These are phyloP conservation scores for Aspergillus baeticus DNA, from an alignment of 495 filamentous ascomycete species.

Conservation along the genomic window DNA sequence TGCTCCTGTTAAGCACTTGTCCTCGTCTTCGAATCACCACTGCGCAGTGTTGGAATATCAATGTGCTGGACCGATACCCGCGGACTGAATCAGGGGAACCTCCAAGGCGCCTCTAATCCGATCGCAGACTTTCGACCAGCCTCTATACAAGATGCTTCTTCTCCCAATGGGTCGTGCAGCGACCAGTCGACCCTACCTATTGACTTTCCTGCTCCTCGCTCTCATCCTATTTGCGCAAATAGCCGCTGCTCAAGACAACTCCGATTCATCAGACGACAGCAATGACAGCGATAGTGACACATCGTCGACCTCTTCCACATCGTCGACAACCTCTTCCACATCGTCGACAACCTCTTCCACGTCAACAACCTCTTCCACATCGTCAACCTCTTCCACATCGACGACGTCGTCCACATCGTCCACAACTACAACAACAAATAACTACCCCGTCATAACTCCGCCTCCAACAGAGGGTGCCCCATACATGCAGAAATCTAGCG, in stretches of 20 bases:
- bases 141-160: slow-evolving; percentile 12
- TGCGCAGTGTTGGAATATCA: not conserved
- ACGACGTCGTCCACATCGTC: slow-evolving; percentile 28
- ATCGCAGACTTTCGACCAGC: not conserved
- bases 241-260: slow-evolving; percentile 16
- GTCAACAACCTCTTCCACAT: slow-evolving; percentile 28
- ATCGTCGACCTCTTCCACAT: slow-evolving; percentile 24
- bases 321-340: slow-evolving; percentile 23
- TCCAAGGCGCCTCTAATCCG: not conserved
- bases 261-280: not conserved
- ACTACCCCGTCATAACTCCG: slow-evolving; percentile 53
- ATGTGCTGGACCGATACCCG: not conserved
- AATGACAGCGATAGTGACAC: not conserved
- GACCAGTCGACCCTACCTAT: slow-evolving; percentile 23
- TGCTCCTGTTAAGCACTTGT: not conserved
- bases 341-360: slow-evolving; percentile 16
- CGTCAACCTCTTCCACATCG: slow-evolving; percentile 21
- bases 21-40: not conserved
- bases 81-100: not conserved
- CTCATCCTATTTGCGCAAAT: slow-evolving; percentile 18
- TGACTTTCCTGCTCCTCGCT: slow-evolving; percentile 25
- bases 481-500: slow-evolving; percentile 89
- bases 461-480: slow-evolving; percentile 84
- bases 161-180: slow-evolving; percentile 22
- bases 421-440: slow-evolving; percentile 22